Evolutionary conservation across 371 early-diverging fungal species (phyloP), one percentile per base, ranked within the genome.

Genomic region (Fennellomyces sp.): DNA sequence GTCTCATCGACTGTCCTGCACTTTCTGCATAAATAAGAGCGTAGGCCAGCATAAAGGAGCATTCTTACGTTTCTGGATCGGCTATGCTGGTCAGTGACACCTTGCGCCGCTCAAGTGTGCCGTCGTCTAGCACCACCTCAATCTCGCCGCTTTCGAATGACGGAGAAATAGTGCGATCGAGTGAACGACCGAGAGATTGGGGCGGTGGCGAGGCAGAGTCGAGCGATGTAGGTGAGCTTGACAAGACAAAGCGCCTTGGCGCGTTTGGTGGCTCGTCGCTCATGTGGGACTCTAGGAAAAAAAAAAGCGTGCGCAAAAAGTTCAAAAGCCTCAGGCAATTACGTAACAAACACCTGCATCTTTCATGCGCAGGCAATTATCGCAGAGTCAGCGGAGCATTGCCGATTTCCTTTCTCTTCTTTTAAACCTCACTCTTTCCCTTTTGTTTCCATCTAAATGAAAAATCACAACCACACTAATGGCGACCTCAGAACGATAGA

Each of bases 101-200:
- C n/a, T 63, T 59, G 15, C 72, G 56, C 35, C 58, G 50, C 29
- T 68, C 60, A 35, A 64, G 29, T 19, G 66, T 65, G 4, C 72
- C 72, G 48, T 72, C 72, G 33, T 72, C 72, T 11, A 68, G 42
- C 3, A 72, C 63, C 12, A 72, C 72, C 25, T 72, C 66, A 27
- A 65, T 63, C 49, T 68, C 68, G n/a, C 45, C 45, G 30, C 68
- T 68, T 12, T 19, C 29, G 11, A 31, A 19, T 17, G 67, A 67
- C 11, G 55, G 54, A 23, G 49, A 50, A 49, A 39, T 38, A 51
- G 15, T 17, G n/a, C 35, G 38, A 26, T 53, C 45, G 21, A 52
- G 29, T 1, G 36, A 28, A 26, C 52, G 60, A 5, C 33, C 52
- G 17, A 60, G 30, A 25, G 60, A 54, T 7, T n/a, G 35, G n/a